phyloP scores from a whole-genome alignment of 352 stramenopile species.

The Phytophthora parvispora region DNA sequence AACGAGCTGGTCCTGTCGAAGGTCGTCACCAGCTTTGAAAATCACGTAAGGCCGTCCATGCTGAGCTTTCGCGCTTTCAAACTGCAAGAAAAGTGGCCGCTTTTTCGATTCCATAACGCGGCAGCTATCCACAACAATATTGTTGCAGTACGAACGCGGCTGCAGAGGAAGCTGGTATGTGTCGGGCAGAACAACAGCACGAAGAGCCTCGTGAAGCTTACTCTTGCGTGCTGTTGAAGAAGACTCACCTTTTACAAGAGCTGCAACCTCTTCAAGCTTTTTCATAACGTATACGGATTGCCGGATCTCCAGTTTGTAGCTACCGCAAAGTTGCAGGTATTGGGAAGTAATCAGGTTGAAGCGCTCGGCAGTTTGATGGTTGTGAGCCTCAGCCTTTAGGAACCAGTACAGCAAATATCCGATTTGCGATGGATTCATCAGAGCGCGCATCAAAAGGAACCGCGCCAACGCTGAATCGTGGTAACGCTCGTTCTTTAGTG shows the following conservation, averaged over 20 bases:
- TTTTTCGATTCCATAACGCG: slow-evolving; percentile 97
- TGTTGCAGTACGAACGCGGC: slow-evolving; percentile 82
- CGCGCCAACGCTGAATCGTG: slow-evolving; percentile 85
- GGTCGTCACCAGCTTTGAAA: slow-evolving; percentile 95
- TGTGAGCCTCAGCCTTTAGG: slow-evolving; percentile 76
- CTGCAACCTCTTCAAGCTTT: slow-evolving; percentile 86
- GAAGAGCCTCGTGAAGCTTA: slow-evolving; percentile 71
- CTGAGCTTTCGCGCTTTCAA: slow-evolving; percentile 78
- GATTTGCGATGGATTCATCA: slow-evolving; percentile 83
- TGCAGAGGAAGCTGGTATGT: slow-evolving; percentile 93
- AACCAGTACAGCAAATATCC: slow-evolving; percentile 90
- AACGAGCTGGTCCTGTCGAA: slow-evolving; percentile 96
- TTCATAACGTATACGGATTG: slow-evolving; percentile 95
- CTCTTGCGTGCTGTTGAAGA: slow-evolving; percentile 48
- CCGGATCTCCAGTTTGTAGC: slow-evolving; percentile 89
- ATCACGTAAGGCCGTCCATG: slow-evolving; percentile 83
- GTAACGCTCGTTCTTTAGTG: slow-evolving; percentile 87
- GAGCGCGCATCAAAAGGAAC: slow-evolving; percentile 78
- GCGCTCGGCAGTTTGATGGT: slow-evolving; percentile 64
- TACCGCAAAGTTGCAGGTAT: slow-evolving; percentile 92
- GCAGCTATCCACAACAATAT: slow-evolving; percentile 85
- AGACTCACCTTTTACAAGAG: slow-evolving; percentile 65
- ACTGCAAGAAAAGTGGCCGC: slow-evolving; percentile 89
- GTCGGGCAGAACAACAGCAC: slow-evolving; percentile 68
- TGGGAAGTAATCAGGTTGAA: slow-evolving; percentile 79